Evolutionary conservation across 2,329 filamentous ascomycete genomes (phyloP), one percentile per base, ranked within the genome.

Genomic region (Penicillium sp.): DNA sequence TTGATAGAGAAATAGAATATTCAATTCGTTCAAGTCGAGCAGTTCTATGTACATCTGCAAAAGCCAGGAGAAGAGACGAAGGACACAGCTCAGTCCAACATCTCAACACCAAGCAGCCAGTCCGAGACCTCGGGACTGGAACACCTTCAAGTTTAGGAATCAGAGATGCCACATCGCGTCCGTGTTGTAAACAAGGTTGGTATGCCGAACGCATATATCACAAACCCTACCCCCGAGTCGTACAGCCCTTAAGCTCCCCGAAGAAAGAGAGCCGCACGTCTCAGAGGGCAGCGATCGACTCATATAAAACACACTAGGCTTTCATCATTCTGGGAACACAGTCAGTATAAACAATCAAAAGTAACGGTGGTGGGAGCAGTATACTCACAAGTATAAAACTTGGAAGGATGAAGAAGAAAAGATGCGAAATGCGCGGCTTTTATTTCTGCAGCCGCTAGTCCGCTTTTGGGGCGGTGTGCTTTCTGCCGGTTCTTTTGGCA

Each of bases 131-230:
- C 18, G 2, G 18, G 18, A 55, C 54, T 54, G 43, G 55, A 51
- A 74, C 71, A 73, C 71, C 71, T 46, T 83, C 83, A 86, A 85
- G 81, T 49, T 47, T 46, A 54, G 76, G 67, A 64, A 69, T 97
- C 93, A 97, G 93, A 97, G 91, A 90, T 95, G 88, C 91, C 89
- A 89, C 83, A 88, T 91, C 86, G 92, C 94, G 93, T 96, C 87
- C 93, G 92, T 91, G 18, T 58, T 79, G 80, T 84, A 91, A 95
- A 97, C 92, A 97, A 97, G 93, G 89, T 70, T 87, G 83, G 83
- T 96, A 93, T 97, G 94, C 91, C 93, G 92, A 90, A 97, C 94
- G 92, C 94, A 88, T 84, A 92, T 92, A 87, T 97, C 94, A 99
- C 85, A 81, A 85, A 89, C 79, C 84, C 85, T 78, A 79, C 81